Evolutionary conservation across 495 filamentous ascomycete species (phyloP).

Genomic region (Penicillium robsamsonii): DNA sequence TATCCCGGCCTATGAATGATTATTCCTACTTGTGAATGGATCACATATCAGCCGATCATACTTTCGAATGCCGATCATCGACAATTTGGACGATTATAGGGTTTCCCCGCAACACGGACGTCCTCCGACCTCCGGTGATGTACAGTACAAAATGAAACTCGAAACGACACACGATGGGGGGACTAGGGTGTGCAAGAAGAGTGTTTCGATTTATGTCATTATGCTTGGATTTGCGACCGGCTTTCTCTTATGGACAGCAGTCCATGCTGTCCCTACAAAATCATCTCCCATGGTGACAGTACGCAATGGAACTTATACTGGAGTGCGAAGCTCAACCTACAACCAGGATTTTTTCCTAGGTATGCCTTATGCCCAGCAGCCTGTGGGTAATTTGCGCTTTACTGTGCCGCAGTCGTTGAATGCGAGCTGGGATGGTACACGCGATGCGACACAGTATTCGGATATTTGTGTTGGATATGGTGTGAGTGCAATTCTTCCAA

Average conservation of each 20-base stretch:
- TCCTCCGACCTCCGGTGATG: background rate
- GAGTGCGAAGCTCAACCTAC: slow-evolving; percentile 34
- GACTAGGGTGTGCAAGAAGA: background rate
- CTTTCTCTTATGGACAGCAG: slow-evolving; percentile 16
- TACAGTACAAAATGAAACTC: background rate
- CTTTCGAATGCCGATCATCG: background rate
- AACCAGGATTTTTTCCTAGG: slow-evolving; percentile 48
- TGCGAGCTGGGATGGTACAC: slow-evolving; percentile 34
- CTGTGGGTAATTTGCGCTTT: slow-evolving; percentile 48
- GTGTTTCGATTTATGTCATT: background rate
- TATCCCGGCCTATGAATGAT: background rate
- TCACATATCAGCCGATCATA: background rate
- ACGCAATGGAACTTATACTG: slow-evolving; percentile 42
- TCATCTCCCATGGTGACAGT: slow-evolving; percentile 19
- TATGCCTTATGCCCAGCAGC: slow-evolving; percentile 49
- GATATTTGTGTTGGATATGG: slow-evolving; percentile 51
- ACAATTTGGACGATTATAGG: background rate
- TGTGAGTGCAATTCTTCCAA: slow-evolving; percentile 11
- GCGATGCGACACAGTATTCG: slow-evolving; percentile 48
- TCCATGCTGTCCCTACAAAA: slow-evolving; percentile 15
- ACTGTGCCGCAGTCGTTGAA: slow-evolving; percentile 46
- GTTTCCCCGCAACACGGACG: background rate
- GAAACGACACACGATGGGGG: background rate
- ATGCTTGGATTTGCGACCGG: slow-evolving; percentile 17
- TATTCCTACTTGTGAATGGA: background rate